Evolutionary conservation across 176 grass and related monocot genomes (phyloP).

Genomic region (Oryza meridionalis): DNA sequence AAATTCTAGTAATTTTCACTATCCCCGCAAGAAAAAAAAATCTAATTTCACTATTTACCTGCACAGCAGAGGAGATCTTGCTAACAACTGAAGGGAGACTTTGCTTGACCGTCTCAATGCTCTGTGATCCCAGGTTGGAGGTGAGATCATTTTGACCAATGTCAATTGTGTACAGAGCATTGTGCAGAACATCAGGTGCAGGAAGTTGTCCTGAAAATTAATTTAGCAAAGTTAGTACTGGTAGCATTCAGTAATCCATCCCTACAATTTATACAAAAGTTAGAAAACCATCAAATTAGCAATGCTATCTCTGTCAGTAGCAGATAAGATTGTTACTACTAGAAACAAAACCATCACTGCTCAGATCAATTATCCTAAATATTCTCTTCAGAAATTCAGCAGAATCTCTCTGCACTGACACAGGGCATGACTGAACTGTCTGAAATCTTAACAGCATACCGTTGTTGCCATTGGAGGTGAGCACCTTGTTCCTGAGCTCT

Average conservation of each 20-base stretch:
- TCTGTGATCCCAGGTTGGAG: slow-evolving; percentile 52
- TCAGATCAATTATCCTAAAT: not conserved
- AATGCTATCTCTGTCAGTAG: not conserved
- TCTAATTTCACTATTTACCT: slow-evolving; percentile 30
- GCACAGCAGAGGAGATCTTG: slow-evolving; percentile 66
- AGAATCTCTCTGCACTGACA: too few species aligned
- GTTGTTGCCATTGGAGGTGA: not conserved
- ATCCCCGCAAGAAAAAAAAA: too few species aligned
- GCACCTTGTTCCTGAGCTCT: slow-evolving; percentile 41
- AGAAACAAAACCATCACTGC: not conserved
- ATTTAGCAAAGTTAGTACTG: not conserved
- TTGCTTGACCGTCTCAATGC: slow-evolving; percentile 45
- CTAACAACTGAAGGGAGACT: slow-evolving; percentile 60
- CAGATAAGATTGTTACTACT: not conserved
- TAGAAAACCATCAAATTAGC: not conserved
- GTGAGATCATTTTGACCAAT: slow-evolving; percentile 94
- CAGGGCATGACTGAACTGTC: too few species aligned
- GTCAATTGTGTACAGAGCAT: slow-evolving; percentile 69
- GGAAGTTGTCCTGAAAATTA: slow-evolving; percentile 53
- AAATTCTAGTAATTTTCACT: too few species aligned
- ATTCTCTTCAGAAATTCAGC: not conserved
- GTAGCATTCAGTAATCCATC: not conserved
- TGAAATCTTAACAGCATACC: slow-evolving; percentile 27
- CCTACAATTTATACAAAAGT: too few species aligned
- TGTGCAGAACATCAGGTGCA: slow-evolving; percentile 22